Evolutionary conservation across 2,329 filamentous ascomycete species (phyloP).

Genomic region (Chlorencoelia australis): DNA sequence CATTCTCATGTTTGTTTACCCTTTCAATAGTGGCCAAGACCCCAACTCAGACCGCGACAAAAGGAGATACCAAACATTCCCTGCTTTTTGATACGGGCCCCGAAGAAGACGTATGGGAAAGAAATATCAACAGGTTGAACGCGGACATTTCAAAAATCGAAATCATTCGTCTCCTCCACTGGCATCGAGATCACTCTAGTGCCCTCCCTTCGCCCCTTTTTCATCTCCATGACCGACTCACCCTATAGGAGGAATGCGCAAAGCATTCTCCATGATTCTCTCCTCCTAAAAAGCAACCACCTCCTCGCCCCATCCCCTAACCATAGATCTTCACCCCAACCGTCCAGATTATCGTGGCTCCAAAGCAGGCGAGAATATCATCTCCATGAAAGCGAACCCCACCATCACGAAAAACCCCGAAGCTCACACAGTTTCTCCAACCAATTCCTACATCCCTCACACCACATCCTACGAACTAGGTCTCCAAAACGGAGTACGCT

Average conservation of each 20-base stretch:
- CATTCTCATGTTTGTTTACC: conserved; percentile 36
- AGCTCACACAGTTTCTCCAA: conserved; percentile 34
- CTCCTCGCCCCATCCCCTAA: conserved; percentile 22
- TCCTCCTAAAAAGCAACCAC: too few species aligned
- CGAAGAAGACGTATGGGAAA: conserved; percentile 39
- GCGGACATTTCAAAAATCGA: conserved; percentile 36
- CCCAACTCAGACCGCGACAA: conserved; percentile 34
- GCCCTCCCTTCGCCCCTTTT: too few species aligned
- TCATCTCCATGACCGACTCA: too few species aligned
- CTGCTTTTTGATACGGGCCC: conserved; percentile 45
- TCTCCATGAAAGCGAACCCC: conserved; percentile 44
- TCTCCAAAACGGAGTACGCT: too few species aligned
- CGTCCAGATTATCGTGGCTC: conserved; percentile 42
- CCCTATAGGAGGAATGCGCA: too few species aligned
- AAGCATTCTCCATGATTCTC: too few species aligned
- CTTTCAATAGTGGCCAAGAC: background rate
- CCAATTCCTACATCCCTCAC: too few species aligned
- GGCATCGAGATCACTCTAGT: conserved; percentile 46
- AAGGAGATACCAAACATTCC: conserved; percentile 33
- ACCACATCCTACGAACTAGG: too few species aligned
- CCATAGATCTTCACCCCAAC: conserved; percentile 41
- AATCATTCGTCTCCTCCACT: conserved; percentile 39
- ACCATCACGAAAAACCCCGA: conserved; percentile 34
- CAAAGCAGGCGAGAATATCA: conserved; percentile 28
- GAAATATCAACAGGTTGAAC: conserved; percentile 36